These are phyloP conservation scores for Perkinsus chesapeaki DNA, from an alignment of 169 alveolate species.

Conservation along the genomic window DNA sequence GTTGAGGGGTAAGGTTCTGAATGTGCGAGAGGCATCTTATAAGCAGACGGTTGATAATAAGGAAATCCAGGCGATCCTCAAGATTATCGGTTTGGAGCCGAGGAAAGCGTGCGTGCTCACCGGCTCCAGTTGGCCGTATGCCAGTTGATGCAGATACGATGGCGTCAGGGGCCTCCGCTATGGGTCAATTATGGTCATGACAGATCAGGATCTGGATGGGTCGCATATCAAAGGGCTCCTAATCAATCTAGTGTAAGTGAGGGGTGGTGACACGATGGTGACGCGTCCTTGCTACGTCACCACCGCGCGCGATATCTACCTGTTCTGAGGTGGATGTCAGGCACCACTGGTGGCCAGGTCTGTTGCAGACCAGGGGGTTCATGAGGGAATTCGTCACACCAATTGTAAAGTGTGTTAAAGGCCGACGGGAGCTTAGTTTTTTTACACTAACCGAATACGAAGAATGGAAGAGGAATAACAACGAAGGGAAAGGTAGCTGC, in stretches of 20 bases:
- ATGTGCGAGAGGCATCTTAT: slow-evolving; percentile 96
- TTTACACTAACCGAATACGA: slow-evolving; percentile 96
- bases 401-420: slow-evolving; percentile 71
- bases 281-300: no score
- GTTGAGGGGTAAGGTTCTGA: slow-evolving; percentile 91
- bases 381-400: slow-evolving; percentile 98
- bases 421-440: slow-evolving; percentile 67
- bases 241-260: slow-evolving; percentile 84
- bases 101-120: slow-evolving; percentile 28
- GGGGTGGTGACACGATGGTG: no score
- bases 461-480: slow-evolving; percentile 77
- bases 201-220: slow-evolving; percentile 99
- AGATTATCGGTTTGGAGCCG: slow-evolving; percentile 87
- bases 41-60: slow-evolving; percentile 87
- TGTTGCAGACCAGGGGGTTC: slow-evolving; percentile 88
- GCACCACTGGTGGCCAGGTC: slow-evolving; percentile 97
- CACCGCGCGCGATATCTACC: no score
- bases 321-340: neutral
- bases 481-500: slow-evolving; percentile 32
- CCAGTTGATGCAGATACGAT: slow-evolving; percentile 32
- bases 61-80: slow-evolving; percentile 92
- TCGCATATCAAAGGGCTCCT: slow-evolving; percentile 98
- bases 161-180: slow-evolving; percentile 87
- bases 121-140: neutral
- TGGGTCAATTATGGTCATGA: slow-evolving; percentile 98